Conservation (phyloP, 1,284 basidiomycete species). For the Ustilago loliicola region DNA sequence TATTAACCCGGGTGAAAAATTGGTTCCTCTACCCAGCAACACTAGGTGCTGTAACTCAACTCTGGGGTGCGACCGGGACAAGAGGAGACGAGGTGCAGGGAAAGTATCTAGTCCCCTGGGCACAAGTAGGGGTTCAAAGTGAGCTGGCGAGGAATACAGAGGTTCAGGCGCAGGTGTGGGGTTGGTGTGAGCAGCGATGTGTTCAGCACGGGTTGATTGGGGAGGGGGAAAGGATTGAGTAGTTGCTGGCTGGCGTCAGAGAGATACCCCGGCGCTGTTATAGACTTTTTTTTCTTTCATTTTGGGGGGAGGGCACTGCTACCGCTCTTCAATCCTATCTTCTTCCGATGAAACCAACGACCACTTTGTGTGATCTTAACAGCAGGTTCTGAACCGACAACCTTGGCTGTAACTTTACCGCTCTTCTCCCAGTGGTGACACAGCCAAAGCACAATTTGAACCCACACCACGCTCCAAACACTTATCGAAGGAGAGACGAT, state of each 20-base stretch:
- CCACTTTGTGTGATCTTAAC: too few relatives aligned
- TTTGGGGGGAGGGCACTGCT: too few relatives aligned
- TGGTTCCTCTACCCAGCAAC: constrained; percentile 32
- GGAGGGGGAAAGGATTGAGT: not conserved
- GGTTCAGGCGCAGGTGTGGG: constrained; percentile 26
- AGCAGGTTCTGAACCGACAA: too few relatives aligned
- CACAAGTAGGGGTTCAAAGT: constrained; percentile 32
- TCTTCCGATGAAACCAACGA: too few relatives aligned
- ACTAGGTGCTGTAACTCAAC: constrained; percentile 52
- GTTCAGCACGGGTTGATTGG: constrained; percentile 16
- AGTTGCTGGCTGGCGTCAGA: not conserved
- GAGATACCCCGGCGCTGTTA: not conserved
- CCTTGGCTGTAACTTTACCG: too few relatives aligned
- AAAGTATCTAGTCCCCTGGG: constrained; percentile 55
- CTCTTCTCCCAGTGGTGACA: too few relatives aligned
- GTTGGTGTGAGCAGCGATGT: constrained; percentile 55
- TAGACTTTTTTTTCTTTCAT: not conserved
- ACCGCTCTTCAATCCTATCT: too few relatives aligned
- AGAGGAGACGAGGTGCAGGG: constrained; percentile 31
- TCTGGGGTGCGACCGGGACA: constrained; percentile 45
- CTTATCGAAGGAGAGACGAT: not conserved
- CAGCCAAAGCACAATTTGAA: too few relatives aligned
- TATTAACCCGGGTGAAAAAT: constrained; percentile 37
- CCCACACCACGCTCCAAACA: not conserved
- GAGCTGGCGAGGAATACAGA: constrained; percentile 25